Conservation (phyloP, 2,329 filamentous ascomycete species). For the Calonectria hawksworthii region DNA sequence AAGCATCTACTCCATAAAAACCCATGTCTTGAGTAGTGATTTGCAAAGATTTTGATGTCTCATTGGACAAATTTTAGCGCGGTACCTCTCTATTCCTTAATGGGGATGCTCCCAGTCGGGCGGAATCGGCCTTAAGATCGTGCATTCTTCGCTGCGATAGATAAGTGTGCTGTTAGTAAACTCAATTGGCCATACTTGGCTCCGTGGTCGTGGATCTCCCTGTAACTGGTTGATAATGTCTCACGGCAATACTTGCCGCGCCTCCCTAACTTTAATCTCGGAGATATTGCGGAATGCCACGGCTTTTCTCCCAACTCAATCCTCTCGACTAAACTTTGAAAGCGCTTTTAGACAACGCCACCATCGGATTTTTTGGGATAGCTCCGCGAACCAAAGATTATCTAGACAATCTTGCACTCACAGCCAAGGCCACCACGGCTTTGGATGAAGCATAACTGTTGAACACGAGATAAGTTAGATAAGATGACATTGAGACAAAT, state of each 20-base stretch:
- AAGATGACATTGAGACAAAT: background rate
- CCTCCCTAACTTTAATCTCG: background rate
- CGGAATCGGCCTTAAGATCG: background rate
- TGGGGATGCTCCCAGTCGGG: too few relatives aligned
- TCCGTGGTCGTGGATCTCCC: background rate
- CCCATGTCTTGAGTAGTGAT: too few relatives aligned
- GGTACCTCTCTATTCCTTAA: too few relatives aligned
- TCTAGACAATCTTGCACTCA: background rate
- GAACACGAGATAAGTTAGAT: too few relatives aligned
- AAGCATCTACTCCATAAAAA: too few relatives aligned
- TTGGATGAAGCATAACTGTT: too few relatives aligned
- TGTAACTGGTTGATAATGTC: background rate
- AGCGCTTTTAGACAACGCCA: background rate
- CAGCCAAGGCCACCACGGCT: too few relatives aligned
- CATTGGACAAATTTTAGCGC: too few relatives aligned
- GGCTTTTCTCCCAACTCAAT: background rate
- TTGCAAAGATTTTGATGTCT: too few relatives aligned
- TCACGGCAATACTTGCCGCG: too few relatives aligned
- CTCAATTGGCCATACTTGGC: background rate
- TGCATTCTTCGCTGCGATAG: background rate
- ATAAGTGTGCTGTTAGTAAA: background rate
- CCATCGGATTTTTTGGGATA: background rate
- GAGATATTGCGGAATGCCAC: background rate
- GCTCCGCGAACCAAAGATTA: background rate
- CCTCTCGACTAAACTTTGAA: background rate